Evolutionary conservation across 805 yeast species (phyloP).

Genomic region (Wickerhamiella galacta): DNA sequence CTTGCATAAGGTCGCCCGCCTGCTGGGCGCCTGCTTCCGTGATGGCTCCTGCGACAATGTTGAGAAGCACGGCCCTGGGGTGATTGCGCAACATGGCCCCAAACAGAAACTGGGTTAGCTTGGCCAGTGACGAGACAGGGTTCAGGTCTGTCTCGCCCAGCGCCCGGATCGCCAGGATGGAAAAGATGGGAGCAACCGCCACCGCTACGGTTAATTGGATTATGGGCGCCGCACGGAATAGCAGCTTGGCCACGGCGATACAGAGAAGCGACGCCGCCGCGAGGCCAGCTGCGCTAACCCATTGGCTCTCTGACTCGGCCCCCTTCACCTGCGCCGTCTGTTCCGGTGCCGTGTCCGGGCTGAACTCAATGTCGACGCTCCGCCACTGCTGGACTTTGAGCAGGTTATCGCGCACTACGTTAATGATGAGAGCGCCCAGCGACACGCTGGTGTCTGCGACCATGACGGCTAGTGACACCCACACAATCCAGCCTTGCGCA

Average conservation of each 20-base stretch:
- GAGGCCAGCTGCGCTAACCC: slow-evolving; percentile 42
- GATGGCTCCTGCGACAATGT: slow-evolving; percentile 86
- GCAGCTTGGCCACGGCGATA: slow-evolving; percentile 39
- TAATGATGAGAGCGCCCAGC: slow-evolving; percentile 25
- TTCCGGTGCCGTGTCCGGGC: too few species aligned
- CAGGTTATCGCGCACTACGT: slow-evolving; percentile 15
- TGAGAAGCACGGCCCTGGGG: slow-evolving; percentile 70
- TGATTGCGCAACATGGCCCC: slow-evolving; percentile 66
- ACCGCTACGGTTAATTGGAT: slow-evolving; percentile 56
- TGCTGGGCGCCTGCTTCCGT: slow-evolving; percentile 99
- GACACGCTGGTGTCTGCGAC: slow-evolving; percentile 79
- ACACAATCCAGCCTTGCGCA: slow-evolving; percentile 92
- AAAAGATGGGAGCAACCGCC: slow-evolving; percentile 55
- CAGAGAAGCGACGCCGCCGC: slow-evolving; percentile 51
- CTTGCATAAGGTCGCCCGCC: slow-evolving; percentile 97
- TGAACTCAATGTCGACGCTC: too few species aligned
- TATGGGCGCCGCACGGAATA: slow-evolving; percentile 55
- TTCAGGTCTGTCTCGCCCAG: slow-evolving; percentile 92
- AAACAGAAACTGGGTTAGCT: slow-evolving; percentile 75
- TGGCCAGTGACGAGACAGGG: slow-evolving; percentile 95
- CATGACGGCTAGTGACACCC: slow-evolving; percentile 90
- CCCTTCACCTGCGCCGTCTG: too few species aligned
- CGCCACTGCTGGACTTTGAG: too few species aligned
- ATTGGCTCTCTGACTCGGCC: slow-evolving; percentile 11
- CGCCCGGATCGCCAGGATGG: slow-evolving; percentile 81